These are phyloP conservation scores for Pleodorina starrii DNA, from an alignment of 139 green algal genomes.

Conservation along the genomic window DNA sequence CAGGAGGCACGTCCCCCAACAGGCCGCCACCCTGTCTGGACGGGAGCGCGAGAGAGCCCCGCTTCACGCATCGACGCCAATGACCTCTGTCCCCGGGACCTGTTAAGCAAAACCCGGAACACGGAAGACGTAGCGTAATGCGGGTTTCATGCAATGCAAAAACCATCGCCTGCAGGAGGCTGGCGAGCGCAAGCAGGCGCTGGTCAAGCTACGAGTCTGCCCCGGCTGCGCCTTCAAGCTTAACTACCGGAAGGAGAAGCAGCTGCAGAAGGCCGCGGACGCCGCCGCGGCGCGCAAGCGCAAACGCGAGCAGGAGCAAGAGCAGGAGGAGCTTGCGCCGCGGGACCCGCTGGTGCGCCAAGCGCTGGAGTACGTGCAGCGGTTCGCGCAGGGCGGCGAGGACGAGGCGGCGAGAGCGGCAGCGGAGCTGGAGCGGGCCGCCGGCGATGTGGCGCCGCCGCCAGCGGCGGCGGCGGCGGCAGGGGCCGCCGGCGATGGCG, in stretches of 20 bases:
- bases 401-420: not conserved
- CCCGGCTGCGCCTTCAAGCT: conserved; percentile 86
- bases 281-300: conserved; percentile 34
- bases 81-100: too few species aligned
- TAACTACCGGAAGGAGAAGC: conserved; percentile 73
- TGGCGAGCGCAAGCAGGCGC: conserved; percentile 84
- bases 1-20: too few species aligned
- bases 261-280: conserved; percentile 15
- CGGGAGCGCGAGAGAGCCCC: too few species aligned
- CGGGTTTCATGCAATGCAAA: too few species aligned
- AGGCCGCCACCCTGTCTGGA: too few species aligned
- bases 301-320: conserved; percentile 13
- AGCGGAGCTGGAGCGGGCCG: conserved; percentile 37
- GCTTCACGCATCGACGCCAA: too few species aligned
- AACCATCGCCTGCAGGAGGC: conserved; percentile 77
- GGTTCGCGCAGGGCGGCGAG: not conserved
- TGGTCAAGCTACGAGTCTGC: conserved; percentile 89
- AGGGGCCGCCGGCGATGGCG: not conserved
- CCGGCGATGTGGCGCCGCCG: conserved; percentile 32
- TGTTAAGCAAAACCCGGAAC: too few species aligned
- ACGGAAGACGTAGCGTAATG: too few species aligned
- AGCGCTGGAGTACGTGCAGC: conserved; percentile 32
- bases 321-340: not conserved
- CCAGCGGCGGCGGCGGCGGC: not conserved
- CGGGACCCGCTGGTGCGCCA: conserved; percentile 20